Evolutionary conservation across 1,284 basidiomycete genomes (phyloP).

Genomic region (Austroboletus niveus): DNA sequence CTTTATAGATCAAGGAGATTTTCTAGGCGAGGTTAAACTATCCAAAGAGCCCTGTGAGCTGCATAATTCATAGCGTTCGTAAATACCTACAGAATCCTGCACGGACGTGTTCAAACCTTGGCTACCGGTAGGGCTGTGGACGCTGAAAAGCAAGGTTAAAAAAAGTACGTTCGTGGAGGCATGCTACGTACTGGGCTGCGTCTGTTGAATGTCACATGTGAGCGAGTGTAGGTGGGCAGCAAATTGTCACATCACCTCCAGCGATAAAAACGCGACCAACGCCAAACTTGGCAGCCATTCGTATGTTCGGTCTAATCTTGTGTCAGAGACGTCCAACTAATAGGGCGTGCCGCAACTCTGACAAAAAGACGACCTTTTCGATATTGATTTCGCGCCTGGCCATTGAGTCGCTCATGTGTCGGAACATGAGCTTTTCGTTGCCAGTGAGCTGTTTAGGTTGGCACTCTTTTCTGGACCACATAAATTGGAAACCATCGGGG

Average conservation of each 20-base stretch:
- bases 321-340: background rate
- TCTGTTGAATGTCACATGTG: background rate
- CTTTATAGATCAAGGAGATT: slow-evolving; percentile 36
- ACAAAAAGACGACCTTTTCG: slow-evolving; percentile 10
- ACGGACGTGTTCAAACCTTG: slow-evolving; percentile 43
- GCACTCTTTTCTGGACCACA: slow-evolving; percentile 26
- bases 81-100: slow-evolving; percentile 36
- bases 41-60: background rate
- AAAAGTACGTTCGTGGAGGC: background rate
- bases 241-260: slow-evolving; percentile 33
- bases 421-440: slow-evolving; percentile 13
- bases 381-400: slow-evolving; percentile 17
- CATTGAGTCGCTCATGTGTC: slow-evolving; percentile 12
- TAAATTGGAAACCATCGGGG: slow-evolving; percentile 35
- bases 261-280: slow-evolving; percentile 32
- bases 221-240: background rate
- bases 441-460: slow-evolving; percentile 28
- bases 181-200: slow-evolving; percentile 20
- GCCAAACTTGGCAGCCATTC: slow-evolving; percentile 33
- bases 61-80: background rate
- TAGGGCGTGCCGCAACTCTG: slow-evolving; percentile 25
- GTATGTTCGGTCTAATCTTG: slow-evolving; percentile 27
- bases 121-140: slow-evolving; percentile 45
- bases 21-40: slow-evolving; percentile 46
- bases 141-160: slow-evolving; percentile 27